These are phyloP conservation scores for Nannizziopsis arthrosporioides DNA, from an alignment of 2,329 filamentous ascomycete genomes.

Conservation along the genomic window DNA sequence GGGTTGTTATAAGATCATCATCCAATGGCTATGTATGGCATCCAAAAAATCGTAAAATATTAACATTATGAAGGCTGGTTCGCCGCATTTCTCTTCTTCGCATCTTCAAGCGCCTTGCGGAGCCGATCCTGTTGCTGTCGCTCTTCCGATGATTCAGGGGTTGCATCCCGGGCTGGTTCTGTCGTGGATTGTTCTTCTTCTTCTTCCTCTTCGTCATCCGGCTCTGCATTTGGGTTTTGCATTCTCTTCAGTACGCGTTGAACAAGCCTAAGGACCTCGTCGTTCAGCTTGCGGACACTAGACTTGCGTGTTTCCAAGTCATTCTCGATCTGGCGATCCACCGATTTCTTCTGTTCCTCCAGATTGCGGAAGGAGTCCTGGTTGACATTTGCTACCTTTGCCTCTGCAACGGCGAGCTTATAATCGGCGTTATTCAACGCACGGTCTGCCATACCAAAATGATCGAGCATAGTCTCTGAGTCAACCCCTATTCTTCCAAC, in stretches of 20 bases:
- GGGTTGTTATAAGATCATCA: too few relatives aligned
- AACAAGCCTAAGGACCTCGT: slow-evolving; percentile 17
- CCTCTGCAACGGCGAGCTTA: slow-evolving; percentile 44
- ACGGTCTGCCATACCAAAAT: slow-evolving; percentile 40
- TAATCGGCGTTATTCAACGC: slow-evolving; percentile 43
- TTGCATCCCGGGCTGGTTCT: background rate
- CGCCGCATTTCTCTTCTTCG: slow-evolving; percentile 43
- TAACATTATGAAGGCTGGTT: slow-evolving; percentile 13
- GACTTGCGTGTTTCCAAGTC: slow-evolving; percentile 34
- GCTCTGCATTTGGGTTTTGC: slow-evolving; percentile 19
- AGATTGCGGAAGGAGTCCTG: slow-evolving; percentile 33
- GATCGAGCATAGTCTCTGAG: slow-evolving; percentile 36
- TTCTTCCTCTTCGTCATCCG: background rate
- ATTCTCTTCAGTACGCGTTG: slow-evolving; percentile 22
- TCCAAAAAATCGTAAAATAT: background rate
- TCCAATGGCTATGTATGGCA: background rate
- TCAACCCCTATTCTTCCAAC: slow-evolving; percentile 33
- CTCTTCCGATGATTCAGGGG: background rate
- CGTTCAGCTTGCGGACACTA: slow-evolving; percentile 31
- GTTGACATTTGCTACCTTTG: slow-evolving; percentile 36
- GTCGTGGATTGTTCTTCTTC: background rate
- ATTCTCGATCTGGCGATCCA: slow-evolving; percentile 36
- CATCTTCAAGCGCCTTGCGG: slow-evolving; percentile 41
- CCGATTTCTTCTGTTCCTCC: slow-evolving; percentile 38
- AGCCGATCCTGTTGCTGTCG: slow-evolving; percentile 38